These are phyloP conservation scores for Fusarium abutilonis DNA, from an alignment of 2,329 filamentous ascomycete species.

Conservation along the genomic window DNA sequence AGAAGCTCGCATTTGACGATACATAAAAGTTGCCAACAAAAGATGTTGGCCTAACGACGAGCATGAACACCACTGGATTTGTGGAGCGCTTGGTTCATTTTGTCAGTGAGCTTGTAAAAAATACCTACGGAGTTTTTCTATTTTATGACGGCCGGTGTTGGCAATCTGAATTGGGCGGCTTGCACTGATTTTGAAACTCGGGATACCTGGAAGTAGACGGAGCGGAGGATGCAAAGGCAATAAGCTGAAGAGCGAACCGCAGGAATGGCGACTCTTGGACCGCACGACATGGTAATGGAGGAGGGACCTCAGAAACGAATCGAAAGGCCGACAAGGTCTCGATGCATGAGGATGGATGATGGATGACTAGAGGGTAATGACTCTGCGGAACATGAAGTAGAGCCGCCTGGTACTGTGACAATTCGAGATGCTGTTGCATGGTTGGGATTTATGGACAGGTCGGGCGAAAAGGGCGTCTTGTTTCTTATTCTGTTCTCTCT, in stretches of 20 bases:
- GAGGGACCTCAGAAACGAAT: conserved; percentile 4
- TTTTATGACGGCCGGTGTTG: conserved; percentile 43
- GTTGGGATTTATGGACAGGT: conserved; percentile 13
- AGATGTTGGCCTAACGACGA: conserved; percentile 34
- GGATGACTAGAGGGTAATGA: conserved; percentile 34
- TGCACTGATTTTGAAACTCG: conserved; percentile 37
- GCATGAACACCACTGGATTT: conserved; percentile 38
- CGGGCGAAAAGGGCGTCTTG: conserved; percentile 30
- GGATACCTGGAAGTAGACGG: conserved; percentile 37
- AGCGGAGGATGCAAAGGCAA: conserved; percentile 9
- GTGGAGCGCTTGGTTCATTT: conserved; percentile 37
- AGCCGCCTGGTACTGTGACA: conserved; percentile 14
- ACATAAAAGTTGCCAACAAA: conserved; percentile 34
- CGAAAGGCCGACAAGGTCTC: conserved; percentile 14
- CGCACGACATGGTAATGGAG: conserved; percentile 20
- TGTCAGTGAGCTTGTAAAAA: conserved; percentile 45
- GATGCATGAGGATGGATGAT: conserved; percentile 32
- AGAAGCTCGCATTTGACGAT: conserved; percentile 38
- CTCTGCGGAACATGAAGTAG: conserved; percentile 18
- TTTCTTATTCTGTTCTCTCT: conserved; percentile 5
- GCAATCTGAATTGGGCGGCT: conserved; percentile 39
- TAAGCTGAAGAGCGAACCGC: conserved; percentile 1
- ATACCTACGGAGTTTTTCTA: conserved; percentile 38
- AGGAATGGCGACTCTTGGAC: conserved; percentile 4
- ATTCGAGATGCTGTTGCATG: conserved; percentile 33